Conservation (phyloP, 805 yeast genomes). For the Wickerhamomyces queroliae region DNA sequence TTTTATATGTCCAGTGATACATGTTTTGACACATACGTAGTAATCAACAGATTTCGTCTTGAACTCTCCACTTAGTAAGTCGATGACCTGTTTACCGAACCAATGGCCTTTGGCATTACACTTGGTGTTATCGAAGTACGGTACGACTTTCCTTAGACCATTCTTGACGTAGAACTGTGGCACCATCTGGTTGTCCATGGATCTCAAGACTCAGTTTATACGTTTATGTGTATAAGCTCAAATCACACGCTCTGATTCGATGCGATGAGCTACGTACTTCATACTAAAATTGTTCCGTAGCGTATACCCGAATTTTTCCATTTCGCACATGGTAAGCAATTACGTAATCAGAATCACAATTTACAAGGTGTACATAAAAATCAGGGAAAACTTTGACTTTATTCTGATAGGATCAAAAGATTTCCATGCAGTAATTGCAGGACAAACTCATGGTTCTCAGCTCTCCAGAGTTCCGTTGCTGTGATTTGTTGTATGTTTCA, state of each 20-base stretch:
- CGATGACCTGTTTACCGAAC: constrained; percentile 68
- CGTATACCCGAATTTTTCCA: no score
- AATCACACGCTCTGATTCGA: no score
- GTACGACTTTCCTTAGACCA: constrained; percentile 57
- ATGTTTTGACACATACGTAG: constrained; percentile 31
- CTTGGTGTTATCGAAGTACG: constrained; percentile 78
- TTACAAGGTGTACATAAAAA: no score
- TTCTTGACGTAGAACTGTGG: not conserved
- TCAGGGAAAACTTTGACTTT: no score
- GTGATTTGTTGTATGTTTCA: not conserved
- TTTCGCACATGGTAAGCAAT: no score
- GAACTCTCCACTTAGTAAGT: constrained; percentile 73
- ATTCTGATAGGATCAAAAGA: not conserved
- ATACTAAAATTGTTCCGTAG: no score
- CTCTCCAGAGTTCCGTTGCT: no score
- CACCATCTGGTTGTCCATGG: not conserved
- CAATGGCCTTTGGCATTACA: constrained; percentile 86
- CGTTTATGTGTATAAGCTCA: no score
- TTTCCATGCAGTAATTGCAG: not conserved
- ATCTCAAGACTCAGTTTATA: no score
- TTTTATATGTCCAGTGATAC: not conserved
- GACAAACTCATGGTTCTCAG: not conserved
- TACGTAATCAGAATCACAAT: no score
- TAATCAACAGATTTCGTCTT: constrained; percentile 63
- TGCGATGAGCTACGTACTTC: no score